These are phyloP conservation scores for Arbutus unedo DNA, from an alignment of 148 eudicot species.

Conservation along the genomic window DNA sequence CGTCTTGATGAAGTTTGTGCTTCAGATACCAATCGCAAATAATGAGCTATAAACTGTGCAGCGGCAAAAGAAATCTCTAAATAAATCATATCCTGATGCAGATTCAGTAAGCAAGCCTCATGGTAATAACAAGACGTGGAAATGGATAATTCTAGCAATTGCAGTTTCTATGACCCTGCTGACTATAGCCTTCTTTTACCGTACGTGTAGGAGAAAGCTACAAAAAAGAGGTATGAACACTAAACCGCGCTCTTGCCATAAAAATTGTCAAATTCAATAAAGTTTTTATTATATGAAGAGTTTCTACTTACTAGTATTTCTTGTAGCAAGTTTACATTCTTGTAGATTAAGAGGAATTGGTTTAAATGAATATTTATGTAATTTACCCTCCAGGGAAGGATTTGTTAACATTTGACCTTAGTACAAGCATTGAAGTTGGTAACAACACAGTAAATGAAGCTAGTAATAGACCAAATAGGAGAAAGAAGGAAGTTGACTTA, in stretches of 20 bases:
- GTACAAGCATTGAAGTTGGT: not conserved
- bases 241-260: not conserved
- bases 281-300: too few species aligned
- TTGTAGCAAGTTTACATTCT: not conserved
- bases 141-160: not conserved
- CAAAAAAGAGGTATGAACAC: not conserved
- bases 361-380: not conserved
- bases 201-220: not conserved
- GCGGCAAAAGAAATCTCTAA: not conserved
- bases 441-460: not conserved
- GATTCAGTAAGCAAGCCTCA: too few species aligned
- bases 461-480: not conserved
- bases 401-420: not conserved
- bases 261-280: too few species aligned
- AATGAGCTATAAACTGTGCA: not conserved
- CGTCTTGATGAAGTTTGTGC: too few species aligned
- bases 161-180: not conserved
- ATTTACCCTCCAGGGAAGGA: not conserved
- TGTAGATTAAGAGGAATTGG: not conserved
- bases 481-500: not conserved
- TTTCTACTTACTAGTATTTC: not conserved
- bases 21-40: too few species aligned
- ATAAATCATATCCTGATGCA: too few species aligned
- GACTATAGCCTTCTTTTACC: not conserved
- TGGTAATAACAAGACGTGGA: not conserved